A percentile compares a stretch with the other conserved stretches of the same genome.
phyloP scores from a whole-genome alignment of 768 basidiomycete species.

The Tephrocybe sp. region DNA sequence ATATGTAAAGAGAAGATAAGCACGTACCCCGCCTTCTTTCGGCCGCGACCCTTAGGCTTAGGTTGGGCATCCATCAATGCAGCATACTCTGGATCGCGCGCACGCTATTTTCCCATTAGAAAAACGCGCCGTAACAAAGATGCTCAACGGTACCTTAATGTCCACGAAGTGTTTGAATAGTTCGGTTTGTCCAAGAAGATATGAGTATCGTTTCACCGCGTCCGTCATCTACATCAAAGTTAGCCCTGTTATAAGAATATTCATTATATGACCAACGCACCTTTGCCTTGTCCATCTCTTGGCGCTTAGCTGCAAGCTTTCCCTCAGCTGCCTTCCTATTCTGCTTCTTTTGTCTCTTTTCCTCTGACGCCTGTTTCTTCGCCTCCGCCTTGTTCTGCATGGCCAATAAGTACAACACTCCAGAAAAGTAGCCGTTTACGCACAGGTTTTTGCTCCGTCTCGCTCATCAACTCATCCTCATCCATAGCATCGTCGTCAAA shows the following conservation, averaged over 20 bases:
- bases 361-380: constrained; percentile 12
- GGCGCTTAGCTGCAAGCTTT: constrained; percentile 66
- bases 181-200: constrained; percentile 97
- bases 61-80: constrained; percentile 85
- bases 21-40: constrained; percentile 79
- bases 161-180: constrained; percentile 98
- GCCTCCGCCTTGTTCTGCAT: constrained; percentile 6
- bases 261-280: constrained; percentile 35
- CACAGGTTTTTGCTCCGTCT: constrained; percentile 40
- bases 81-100: constrained; percentile 92
- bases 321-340: constrained; percentile 69
- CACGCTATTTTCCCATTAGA: constrained; percentile 47
- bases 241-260: constrained; percentile 8
- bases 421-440: constrained; percentile 20
- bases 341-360: constrained; percentile 36
- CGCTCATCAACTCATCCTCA: constrained; percentile 64
- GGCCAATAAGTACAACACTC: constrained; percentile 1
- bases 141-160: constrained; percentile 64
- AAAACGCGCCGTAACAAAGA: neutral
- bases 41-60: constrained; percentile 80
- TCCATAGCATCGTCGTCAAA: constrained; percentile 60
- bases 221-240: constrained; percentile 67
- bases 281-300: constrained; percentile 89
- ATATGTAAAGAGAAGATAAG: neutral
- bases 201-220: constrained; percentile 95